phyloP scores from a whole-genome alignment of 306 rosid species.

The Benincasa hispida region DNA sequence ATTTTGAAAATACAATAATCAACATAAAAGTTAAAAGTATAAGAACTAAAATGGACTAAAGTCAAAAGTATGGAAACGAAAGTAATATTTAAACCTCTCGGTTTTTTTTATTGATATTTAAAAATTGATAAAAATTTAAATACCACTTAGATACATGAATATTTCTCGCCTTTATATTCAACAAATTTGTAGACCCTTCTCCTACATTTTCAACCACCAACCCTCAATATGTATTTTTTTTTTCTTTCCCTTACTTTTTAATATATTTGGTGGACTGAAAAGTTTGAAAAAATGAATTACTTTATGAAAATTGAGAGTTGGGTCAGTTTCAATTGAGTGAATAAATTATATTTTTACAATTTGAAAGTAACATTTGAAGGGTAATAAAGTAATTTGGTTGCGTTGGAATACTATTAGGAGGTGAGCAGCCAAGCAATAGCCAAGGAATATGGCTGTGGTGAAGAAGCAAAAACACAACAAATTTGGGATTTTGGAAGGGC shows the following conservation, averaged over 20 bases:
- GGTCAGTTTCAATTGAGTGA: not conserved
- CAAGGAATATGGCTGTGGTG: not conserved
- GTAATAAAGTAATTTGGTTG: not conserved
- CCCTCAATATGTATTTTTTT: too few species aligned
- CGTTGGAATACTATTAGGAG: not conserved
- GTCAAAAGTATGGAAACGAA: too few species aligned
- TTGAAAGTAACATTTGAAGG: not conserved
- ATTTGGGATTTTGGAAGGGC: conserved; percentile 60
- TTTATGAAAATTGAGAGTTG: not conserved
- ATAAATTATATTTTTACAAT: not conserved
- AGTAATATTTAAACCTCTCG: too few species aligned
- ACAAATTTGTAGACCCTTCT: not conserved
- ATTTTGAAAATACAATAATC: too few species aligned
- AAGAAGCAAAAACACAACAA: not conserved
- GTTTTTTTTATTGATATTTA: too few species aligned
- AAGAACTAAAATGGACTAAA: too few species aligned
- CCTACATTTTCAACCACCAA: not conserved
- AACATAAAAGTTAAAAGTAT: too few species aligned
- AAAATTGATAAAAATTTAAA: too few species aligned
- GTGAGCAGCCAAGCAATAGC: not conserved
- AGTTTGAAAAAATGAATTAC: not conserved
- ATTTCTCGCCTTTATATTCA: too few species aligned
- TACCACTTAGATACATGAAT: too few species aligned
- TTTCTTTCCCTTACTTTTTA: not conserved
- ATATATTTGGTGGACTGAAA: not conserved